Evolutionary conservation across 768 basidiomycete species (phyloP).

Genomic region (Calocera viscosa): DNA sequence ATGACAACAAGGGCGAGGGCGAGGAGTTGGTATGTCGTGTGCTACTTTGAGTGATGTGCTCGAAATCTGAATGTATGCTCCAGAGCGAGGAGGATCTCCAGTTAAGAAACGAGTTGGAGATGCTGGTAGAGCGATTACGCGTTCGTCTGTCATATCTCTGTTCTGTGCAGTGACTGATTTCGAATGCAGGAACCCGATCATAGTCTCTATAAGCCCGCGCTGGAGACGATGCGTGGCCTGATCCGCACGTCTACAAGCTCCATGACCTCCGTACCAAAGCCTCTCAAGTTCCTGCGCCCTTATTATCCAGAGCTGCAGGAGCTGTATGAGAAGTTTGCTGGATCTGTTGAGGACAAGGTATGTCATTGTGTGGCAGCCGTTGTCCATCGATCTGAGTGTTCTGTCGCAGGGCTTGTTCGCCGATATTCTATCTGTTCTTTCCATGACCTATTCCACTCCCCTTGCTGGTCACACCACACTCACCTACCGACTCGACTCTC

Average conservation of each 20-base stretch:
- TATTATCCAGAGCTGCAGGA: constrained; percentile 78
- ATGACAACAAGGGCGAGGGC: constrained; percentile 31
- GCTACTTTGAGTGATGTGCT: background rate
- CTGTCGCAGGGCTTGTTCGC: constrained; percentile 71
- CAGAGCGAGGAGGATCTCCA: constrained; percentile 93
- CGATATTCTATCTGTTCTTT: constrained; percentile 92
- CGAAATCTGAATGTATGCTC: constrained; percentile 10
- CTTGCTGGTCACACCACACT: constrained; percentile 64
- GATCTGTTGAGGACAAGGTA: constrained; percentile 63
- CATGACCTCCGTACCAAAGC: constrained; percentile 99
- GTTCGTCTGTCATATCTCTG: constrained; percentile 34
- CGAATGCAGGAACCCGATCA: constrained; percentile 71
- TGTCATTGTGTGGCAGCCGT: constrained; percentile 4
- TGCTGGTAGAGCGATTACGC: constrained; percentile 89
- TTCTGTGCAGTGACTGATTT: constrained; percentile 6
- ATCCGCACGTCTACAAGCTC: constrained; percentile 95
- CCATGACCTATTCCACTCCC: constrained; percentile 82
- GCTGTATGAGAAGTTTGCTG: constrained; percentile 68
- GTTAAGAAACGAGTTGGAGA: constrained; percentile 86
- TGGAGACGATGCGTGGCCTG: constrained; percentile 85
- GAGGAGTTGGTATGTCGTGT: constrained; percentile 56
- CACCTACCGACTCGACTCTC: constrained; percentile 76
- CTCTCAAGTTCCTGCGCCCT: constrained; percentile 92
- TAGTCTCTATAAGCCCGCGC: constrained; percentile 70
- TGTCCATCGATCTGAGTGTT: background rate